phyloP scores from a whole-genome alignment of 164 flowering plant species.

The Echeveria elegans region DNA sequence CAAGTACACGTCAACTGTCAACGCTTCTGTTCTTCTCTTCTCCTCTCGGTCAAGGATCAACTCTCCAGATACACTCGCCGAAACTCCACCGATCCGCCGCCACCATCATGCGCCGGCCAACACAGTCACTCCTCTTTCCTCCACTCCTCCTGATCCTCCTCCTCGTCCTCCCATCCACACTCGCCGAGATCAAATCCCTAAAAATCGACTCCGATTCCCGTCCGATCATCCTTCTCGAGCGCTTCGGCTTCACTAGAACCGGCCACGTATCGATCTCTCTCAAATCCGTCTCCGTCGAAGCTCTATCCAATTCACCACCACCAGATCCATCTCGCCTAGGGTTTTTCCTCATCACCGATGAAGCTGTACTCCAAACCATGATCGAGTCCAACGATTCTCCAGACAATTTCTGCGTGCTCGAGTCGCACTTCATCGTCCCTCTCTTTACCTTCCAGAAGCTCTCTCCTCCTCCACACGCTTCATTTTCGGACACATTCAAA shows the following conservation, averaged over 20 bases:
- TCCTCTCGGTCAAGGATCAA: no score
- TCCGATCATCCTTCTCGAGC: background rate
- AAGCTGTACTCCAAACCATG: conserved; percentile 52
- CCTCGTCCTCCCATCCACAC: no score
- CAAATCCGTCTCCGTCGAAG: background rate
- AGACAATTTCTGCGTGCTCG: conserved; percentile 51
- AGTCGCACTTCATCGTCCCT: conserved; percentile 30
- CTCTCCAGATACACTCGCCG: no score
- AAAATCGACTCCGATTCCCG: background rate
- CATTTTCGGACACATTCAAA: conserved; percentile 36
- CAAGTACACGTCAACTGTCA: no score
- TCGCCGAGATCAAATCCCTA: no score
- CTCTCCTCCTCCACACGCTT: conserved; percentile 32
- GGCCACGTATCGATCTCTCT: background rate
- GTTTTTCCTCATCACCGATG: conserved; percentile 77
- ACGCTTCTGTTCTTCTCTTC: no score
- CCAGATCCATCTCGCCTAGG: conserved; percentile 31
- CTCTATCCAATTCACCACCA: background rate
- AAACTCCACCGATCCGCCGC: no score
- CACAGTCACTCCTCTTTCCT: no score
- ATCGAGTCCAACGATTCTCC: conserved; percentile 46
- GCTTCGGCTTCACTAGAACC: background rate
- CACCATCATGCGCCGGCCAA: no score
- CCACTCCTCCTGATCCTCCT: no score
- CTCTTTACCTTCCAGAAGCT: conserved; percentile 61